Evolutionary conservation across 78 protist species (phyloP), one percentile per base, ranked within the genome.

Genomic region (Tieghemostelium lacteum): DNA sequence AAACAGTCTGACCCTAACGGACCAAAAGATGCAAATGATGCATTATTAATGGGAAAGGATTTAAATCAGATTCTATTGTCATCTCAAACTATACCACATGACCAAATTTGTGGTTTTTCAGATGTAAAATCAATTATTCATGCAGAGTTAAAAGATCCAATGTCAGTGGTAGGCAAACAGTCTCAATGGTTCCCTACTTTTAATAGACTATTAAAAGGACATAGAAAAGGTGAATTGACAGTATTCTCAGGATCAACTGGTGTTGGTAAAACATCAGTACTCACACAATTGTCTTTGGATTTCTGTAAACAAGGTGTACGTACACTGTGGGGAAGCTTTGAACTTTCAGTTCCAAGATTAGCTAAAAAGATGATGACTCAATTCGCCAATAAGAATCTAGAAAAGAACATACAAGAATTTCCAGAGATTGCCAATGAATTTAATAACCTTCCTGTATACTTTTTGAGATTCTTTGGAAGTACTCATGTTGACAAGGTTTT

Each of bases 311-410:
- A 89, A 28, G 95, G 96, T 12, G 71, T 85, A 10, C 24, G 65
- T n/a, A 95, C 97, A 17, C 67, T 95, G 2, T 95, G 97, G 97
- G 97, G 96, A 28, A 61, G 76, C 19, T 95, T 95, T 66, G 97
- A 95, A 80, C 49, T 95, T 24, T 33, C 36, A 50, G 92, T 91
- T 40, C 36, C 72, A 33, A 63, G 86, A 33, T n/a, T 95, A 26
- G 93, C 73, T 0, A 94, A 87, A 28, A 93, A 85, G 62, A 89
- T 95, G 97, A 10, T 94, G 49, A 26, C 61, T 1, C 95, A 92
- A 75, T 83, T 26, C 19, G 28, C 88, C 12, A 69, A 66, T 52
- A 14, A 10, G 3, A 24, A 33, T 28, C 62, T 67, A 20, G 95
- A 94, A 36, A 28, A 61, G 31, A 36, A 74, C 17, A 77, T 72